Evolutionary conservation across 148 eudicot species (phyloP).

Genomic region (Fagopyrum tataricum): DNA sequence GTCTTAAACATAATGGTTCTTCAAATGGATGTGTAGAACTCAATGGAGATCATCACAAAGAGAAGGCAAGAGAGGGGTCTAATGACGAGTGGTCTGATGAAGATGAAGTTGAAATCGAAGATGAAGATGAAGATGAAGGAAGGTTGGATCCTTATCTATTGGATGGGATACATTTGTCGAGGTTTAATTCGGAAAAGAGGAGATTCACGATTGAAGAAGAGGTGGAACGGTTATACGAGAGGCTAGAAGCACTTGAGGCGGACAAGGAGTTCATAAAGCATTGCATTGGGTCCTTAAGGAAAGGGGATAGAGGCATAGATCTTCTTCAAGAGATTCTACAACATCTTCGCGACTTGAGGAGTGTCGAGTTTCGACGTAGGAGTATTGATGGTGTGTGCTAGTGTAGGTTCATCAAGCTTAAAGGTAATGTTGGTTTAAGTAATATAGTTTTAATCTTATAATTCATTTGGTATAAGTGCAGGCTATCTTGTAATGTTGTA

Average conservation of each 20-base stretch:
- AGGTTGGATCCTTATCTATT: conserved; percentile 1
- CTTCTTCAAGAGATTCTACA: conserved; percentile 84
- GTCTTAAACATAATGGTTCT: conserved; percentile 2
- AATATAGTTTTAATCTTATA: neutral
- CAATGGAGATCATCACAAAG: conserved; percentile 40
- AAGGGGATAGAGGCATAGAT: conserved; percentile 83
- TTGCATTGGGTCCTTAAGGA: conserved; percentile 66
- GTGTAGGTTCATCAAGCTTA: neutral
- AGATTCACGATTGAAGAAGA: conserved; percentile 61
- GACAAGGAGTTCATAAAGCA: conserved; percentile 84
- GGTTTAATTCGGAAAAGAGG: conserved; percentile 51
- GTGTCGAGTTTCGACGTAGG: conserved; percentile 42
- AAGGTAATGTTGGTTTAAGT: neutral
- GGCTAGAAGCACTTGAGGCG: conserved; percentile 80
- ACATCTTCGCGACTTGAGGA: conserved; percentile 68
- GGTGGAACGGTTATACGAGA: conserved; percentile 70
- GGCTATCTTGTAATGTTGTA: conserved; percentile 5
- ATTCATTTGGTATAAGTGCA: too few relatives aligned
- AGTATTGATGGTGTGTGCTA: conserved; percentile 14
- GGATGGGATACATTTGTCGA: conserved; percentile 26
- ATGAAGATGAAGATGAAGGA: neutral
- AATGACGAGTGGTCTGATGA: conserved; percentile 18
- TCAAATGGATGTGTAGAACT: conserved; percentile 14
- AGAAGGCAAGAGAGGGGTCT: conserved; percentile 29
- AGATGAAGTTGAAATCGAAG: neutral